Evolutionary conservation across 2,329 filamentous ascomycete genomes (phyloP), one percentile per base, ranked within the genome.

Genomic region (Bipolaris sorokiniana): DNA sequence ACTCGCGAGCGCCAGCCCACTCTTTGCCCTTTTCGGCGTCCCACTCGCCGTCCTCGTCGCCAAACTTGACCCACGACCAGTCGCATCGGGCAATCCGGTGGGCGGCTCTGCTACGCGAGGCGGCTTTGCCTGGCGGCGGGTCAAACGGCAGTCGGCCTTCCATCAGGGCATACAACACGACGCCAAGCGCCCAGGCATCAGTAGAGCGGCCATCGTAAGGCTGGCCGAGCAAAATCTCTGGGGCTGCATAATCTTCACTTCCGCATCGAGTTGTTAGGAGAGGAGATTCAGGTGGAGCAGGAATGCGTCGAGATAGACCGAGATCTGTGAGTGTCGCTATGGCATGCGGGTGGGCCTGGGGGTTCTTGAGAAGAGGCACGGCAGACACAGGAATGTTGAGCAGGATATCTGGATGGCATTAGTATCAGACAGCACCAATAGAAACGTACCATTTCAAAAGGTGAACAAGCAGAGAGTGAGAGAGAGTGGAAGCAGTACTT

Each of bases 1-100:
- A 90, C 41, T 87, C 82, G 78, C 90, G 89, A 6, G 92, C 93
- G 0, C 91, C 92, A 36, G 87, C 82, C 50, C 96, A 84, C 1
- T 85, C 89, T 48, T 80, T 81, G 5, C 84, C 86, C 61, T 85
- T 87, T 65, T 86, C 82, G 3, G 82, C 83, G 47, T 97, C 92
- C 82, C 96, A 95, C 52, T 97, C 92, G 34, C 92, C 92, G 53
- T 96, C 90, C 10, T 89, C 87, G 55, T 92, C 89, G 1, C 88
- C 92, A 72, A 90, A 97, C 58, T 90, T 87, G 59, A 92, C 88
- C 95, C 95, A 99, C 46, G 90, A 87, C 95, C 95, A 99, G 73
- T 99, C 95, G 48, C 93, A 91, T 34, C 95, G 84, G 1, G 95
- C 95, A 59, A 99, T 98, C n/a, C 93, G 88, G 74, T 99, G 95